phyloP scores from a whole-genome alignment of 352 stramenopile species.

The Thalassiosira livingstoniorum region DNA sequence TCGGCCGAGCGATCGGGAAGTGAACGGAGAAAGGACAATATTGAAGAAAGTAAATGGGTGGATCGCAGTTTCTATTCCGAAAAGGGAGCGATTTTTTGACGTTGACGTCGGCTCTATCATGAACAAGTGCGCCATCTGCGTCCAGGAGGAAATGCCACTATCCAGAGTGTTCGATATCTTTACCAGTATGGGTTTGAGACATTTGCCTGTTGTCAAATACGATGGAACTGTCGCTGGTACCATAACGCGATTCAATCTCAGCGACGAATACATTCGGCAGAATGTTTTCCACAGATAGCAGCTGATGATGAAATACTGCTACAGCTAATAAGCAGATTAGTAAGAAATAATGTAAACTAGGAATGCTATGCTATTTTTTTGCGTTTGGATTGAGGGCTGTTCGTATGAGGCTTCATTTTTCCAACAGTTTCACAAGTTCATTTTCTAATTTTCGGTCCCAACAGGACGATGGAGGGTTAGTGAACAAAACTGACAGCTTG shows the following conservation, averaged over 20 bases:
- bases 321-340: no score
- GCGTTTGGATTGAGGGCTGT: no score
- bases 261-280: slow-evolving; percentile 16
- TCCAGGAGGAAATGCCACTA: slow-evolving; percentile 28
- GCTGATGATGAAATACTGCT: slow-evolving; percentile 4
- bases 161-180: slow-evolving; percentile 40
- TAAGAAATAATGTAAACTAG: no score
- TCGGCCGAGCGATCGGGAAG: background rate
- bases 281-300: no score
- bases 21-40: slow-evolving; percentile 1
- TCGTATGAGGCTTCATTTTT: no score
- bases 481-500: no score
- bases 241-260: slow-evolving; percentile 22
- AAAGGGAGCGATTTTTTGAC: background rate
- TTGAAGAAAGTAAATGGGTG: slow-evolving; percentile 6
- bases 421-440: no score
- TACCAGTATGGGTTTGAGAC: slow-evolving; percentile 31
- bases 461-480: no score
- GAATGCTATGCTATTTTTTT: no score
- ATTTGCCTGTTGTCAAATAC: slow-evolving; percentile 19
- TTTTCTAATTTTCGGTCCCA: no score
- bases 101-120: slow-evolving; percentile 40
- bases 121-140: slow-evolving; percentile 28
- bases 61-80: slow-evolving; percentile 6
- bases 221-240: slow-evolving; percentile 17